A percentile compares a stretch with the other conserved stretches of the same genome.
These are phyloP conservation scores for Stephania japonica DNA, from an alignment of 164 flowering plant species.

Conservation along the genomic window DNA sequence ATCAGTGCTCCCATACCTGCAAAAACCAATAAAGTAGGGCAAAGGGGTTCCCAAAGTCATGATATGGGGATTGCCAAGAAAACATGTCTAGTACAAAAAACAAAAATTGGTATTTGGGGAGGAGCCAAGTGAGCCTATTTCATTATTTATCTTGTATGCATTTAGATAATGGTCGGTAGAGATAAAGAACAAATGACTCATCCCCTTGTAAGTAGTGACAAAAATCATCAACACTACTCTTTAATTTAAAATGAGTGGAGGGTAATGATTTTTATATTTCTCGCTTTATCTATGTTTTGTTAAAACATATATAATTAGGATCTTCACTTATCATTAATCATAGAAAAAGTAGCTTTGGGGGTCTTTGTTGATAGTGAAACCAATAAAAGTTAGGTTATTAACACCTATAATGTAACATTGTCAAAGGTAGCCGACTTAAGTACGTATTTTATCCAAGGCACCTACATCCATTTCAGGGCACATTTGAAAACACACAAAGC, in stretches of 20 bases:
- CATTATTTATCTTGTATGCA: neutral
- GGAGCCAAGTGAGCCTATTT: neutral
- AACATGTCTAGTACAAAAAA: slow-evolving; percentile 1
- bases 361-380: neutral
- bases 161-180: neutral
- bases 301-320: neutral
- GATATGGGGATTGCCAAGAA: neutral
- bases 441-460: neutral
- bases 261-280: neutral
- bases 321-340: neutral
- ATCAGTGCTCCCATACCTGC: neutral
- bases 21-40: neutral
- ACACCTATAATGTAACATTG: neutral
- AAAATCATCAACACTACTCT: neutral
- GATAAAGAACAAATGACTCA: neutral
- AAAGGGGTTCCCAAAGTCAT: neutral
- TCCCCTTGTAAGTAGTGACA: neutral
- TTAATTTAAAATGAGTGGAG: neutral
- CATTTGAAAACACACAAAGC: too few relatives aligned
- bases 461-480: too few relatives aligned
- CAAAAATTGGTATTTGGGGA: neutral
- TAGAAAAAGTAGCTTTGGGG: neutral
- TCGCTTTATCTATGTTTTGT: neutral
- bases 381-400: neutral
- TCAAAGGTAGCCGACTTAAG: neutral